phyloP scores from a whole-genome alignment of 2,329 filamentous ascomycete genomes.

The Neopestalotiopsis sp. region DNA sequence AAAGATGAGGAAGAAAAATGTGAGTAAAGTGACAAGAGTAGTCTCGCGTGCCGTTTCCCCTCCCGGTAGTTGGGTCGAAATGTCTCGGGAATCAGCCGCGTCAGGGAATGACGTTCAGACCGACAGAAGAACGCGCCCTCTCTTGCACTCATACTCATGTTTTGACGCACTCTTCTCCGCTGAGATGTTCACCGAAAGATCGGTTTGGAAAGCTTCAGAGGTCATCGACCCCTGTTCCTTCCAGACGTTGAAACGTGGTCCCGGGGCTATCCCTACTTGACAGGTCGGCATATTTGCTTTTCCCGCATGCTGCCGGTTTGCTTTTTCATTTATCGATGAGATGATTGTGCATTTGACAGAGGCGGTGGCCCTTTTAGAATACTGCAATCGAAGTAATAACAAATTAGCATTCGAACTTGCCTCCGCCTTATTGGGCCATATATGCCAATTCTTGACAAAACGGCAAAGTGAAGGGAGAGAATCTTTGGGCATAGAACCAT shows the following conservation, averaged over 20 bases:
- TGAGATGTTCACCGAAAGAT: neutral
- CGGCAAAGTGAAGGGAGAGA: neutral
- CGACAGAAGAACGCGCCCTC: neutral
- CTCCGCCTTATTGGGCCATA: neutral
- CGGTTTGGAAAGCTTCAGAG: neutral
- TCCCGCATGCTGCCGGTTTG: conserved; percentile 1
- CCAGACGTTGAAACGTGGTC: conserved; percentile 6
- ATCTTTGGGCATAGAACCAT: neutral
- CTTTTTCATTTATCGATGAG: conserved; percentile 1
- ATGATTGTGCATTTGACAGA: neutral
- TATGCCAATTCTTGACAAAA: neutral
- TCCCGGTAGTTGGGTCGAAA: conserved; percentile 7
- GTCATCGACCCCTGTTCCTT: neutral
- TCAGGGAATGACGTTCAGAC: neutral
- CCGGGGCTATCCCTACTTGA: neutral
- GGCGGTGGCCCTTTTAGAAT: neutral
- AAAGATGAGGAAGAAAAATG: neutral
- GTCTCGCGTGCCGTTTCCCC: neutral
- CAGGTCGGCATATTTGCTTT: conserved; percentile 9
- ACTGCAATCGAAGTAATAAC: neutral
- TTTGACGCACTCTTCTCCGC: too few relatives aligned
- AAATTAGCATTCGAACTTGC: conserved; percentile 5
- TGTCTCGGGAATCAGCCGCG: neutral
- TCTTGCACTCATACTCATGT: neutral
- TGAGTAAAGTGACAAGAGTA: neutral